These are phyloP conservation scores for Lyophyllum semitale DNA, from an alignment of 768 basidiomycete genomes.

Conservation along the genomic window DNA sequence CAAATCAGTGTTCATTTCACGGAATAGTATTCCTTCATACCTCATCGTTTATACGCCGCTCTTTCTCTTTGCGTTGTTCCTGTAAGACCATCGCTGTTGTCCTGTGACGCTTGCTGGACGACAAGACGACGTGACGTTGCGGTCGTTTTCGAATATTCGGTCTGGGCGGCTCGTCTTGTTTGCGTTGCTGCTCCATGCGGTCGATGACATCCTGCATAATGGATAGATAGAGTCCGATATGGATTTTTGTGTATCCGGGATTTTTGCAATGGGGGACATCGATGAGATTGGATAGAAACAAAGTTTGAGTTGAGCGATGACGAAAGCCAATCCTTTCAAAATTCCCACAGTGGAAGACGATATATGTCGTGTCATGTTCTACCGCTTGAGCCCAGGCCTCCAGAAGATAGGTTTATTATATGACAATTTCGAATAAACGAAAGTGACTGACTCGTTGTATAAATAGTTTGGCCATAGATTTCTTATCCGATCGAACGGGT, in stretches of 20 bases:
- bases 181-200: too few relatives aligned
- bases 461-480: too few relatives aligned
- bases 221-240: too few relatives aligned
- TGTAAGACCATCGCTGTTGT: slow-evolving; percentile 5
- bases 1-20: background rate
- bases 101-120: slow-evolving; percentile 2
- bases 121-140: background rate
- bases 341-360: slow-evolving; percentile 19
- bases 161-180: too few relatives aligned
- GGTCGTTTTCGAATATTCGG: background rate
- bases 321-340: too few relatives aligned
- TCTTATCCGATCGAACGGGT: too few relatives aligned
- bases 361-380: slow-evolving; percentile 14
- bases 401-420: too few relatives aligned
- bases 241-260: too few relatives aligned
- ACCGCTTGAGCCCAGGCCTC: slow-evolving; percentile 19
- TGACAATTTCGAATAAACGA: background rate
- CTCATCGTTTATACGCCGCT: background rate
- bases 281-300: slow-evolving; percentile 20
- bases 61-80: background rate
- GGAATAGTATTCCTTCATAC: too few relatives aligned
- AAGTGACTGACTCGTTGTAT: background rate
- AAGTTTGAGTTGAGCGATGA: too few relatives aligned
- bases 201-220: too few relatives aligned
- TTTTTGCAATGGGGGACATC: slow-evolving; percentile 5